Percentiles rank a stretch among this genome's conserved stretches.
Conservation (phyloP, 2,329 filamentous ascomycete genomes). For the Drechslera avenae region DNA sequence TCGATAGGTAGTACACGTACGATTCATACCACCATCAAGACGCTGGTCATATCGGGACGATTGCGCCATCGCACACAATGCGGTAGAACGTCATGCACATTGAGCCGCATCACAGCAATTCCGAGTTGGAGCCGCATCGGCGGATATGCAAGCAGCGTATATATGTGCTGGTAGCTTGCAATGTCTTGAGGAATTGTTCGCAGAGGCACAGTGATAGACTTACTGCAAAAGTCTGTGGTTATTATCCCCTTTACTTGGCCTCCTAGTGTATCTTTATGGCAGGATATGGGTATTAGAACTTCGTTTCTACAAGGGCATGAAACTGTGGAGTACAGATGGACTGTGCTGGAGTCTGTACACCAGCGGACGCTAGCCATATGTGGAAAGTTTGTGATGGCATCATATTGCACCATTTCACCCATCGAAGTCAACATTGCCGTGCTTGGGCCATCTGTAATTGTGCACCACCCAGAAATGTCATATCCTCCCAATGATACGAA, state of each 20-base stretch:
- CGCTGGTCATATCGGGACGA: constrained; percentile 15
- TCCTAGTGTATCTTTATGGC: too few relatives aligned
- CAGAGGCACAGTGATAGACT: too few relatives aligned
- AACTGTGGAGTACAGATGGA: background rate
- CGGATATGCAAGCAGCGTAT: background rate
- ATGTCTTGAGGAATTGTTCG: too few relatives aligned
- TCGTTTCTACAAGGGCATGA: background rate
- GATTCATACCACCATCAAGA: background rate
- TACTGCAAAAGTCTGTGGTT: too few relatives aligned
- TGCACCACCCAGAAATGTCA: too few relatives aligned
- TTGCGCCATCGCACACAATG: constrained; percentile 48
- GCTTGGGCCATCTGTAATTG: constrained; percentile 4
- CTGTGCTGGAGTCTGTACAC: constrained; percentile 20
- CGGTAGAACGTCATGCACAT: constrained; percentile 10
- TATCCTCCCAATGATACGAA: background rate
- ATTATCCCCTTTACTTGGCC: too few relatives aligned
- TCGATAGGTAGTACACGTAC: background rate
- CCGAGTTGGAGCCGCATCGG: constrained; percentile 8
- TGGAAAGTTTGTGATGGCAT: constrained; percentile 20
- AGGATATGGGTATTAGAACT: background rate
- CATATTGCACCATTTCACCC: constrained; percentile 26
- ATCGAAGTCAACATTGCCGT: constrained; percentile 13
- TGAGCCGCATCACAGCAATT: constrained; percentile 5
- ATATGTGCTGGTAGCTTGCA: background rate
- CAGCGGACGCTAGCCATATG: constrained; percentile 18